These are phyloP conservation scores for Chamaenerion angustifolium DNA, from an alignment of 345 rosid species.

Conservation along the genomic window DNA sequence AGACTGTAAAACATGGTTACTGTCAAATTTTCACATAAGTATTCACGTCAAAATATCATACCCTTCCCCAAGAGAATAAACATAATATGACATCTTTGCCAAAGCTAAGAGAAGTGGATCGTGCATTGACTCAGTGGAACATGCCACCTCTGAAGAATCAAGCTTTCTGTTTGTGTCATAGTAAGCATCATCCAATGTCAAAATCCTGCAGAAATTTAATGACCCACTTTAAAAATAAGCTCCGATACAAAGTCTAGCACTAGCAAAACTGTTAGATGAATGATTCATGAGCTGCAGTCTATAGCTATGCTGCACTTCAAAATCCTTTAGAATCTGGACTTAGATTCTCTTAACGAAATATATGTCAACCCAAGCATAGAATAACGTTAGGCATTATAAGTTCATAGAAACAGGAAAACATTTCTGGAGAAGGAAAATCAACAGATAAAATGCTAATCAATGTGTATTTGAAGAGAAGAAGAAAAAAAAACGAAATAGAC, in stretches of 20 bases:
- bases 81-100: conserved; percentile 83
- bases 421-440: too few relatives aligned
- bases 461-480: too few relatives aligned
- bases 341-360: too few relatives aligned
- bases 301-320: too few relatives aligned
- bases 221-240: background rate
- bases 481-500: too few relatives aligned
- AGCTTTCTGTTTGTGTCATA: conserved; percentile 33
- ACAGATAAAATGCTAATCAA: background rate
- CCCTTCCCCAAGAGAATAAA: conserved; percentile 89
- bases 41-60: conserved; percentile 16
- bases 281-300: too few relatives aligned
- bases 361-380: too few relatives aligned
- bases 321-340: too few relatives aligned
- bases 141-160: conserved; percentile 26
- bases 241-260: background rate
- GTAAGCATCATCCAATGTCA: conserved; percentile 86
- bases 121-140: conserved; percentile 19
- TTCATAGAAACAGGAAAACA: too few relatives aligned
- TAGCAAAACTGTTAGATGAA: too few relatives aligned
- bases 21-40: background rate
- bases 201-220: conserved; percentile 40
- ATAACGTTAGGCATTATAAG: too few relatives aligned
- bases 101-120: conserved; percentile 66
- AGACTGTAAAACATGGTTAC: background rate